phyloP scores from a whole-genome alignment of 345 rosid genomes.

The Aquilaria malaccensis region DNA sequence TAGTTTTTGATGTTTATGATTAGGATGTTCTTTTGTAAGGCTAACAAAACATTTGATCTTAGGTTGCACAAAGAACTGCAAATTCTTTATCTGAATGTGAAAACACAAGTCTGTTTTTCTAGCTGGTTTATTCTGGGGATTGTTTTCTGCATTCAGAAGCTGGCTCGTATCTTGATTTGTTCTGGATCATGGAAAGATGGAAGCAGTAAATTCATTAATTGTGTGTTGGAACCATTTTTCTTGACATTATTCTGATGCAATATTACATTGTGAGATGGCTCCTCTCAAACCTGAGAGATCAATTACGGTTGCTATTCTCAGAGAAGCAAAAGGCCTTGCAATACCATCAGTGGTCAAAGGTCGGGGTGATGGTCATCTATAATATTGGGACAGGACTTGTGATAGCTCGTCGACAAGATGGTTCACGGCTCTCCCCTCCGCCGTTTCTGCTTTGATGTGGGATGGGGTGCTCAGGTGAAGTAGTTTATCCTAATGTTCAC shows the following conservation, averaged over 20 bases:
- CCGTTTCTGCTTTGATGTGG: constrained; percentile 85
- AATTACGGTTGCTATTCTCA: constrained; percentile 74
- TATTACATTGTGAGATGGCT: constrained; percentile 48
- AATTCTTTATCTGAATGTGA: neutral
- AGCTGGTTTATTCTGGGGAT: neutral
- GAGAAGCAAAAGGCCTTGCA: constrained; percentile 90
- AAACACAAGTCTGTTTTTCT: neutral
- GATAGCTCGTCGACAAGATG: constrained; percentile 82
- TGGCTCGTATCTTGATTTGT: neutral
- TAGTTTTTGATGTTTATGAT: too few relatives aligned
- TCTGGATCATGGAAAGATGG: neutral
- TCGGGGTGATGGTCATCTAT: constrained; percentile 84
- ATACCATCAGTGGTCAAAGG: constrained; percentile 69
- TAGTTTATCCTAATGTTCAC: neutral
- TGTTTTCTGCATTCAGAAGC: neutral
- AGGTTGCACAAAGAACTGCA: neutral
- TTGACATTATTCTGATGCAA: constrained; percentile 8
- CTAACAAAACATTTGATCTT: neutral
- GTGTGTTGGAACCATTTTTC: neutral
- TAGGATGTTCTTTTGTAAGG: neutral
- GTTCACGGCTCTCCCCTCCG: constrained; percentile 97
- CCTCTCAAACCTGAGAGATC: constrained; percentile 69
- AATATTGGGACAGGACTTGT: constrained; percentile 91
- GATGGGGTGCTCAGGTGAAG: constrained; percentile 98
- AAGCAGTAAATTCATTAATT: neutral